Percentiles rank a stretch among this genome's conserved stretches.
Evolutionary conservation across 192 early-diverging fungal genomes (phyloP).

Genomic region (Dissophora globulifera): DNA sequence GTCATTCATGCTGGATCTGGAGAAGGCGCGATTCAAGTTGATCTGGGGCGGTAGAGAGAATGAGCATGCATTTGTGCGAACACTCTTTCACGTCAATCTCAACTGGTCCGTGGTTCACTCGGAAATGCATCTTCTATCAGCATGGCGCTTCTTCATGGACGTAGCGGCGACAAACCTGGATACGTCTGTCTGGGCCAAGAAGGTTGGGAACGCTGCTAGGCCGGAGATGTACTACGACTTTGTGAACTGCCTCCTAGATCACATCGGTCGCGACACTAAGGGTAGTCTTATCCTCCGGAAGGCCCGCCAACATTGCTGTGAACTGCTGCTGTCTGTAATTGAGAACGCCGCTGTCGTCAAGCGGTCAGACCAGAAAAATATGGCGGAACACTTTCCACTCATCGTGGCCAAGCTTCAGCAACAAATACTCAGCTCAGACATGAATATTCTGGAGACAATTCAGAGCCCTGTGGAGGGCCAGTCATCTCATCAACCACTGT

Average conservation of each 20-base stretch:
- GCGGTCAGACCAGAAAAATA: conserved; percentile 46
- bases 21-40: conserved; percentile 26
- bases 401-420: conserved; percentile 39
- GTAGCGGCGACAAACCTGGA: conserved; percentile 25
- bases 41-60: conserved; percentile 19
- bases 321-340: conserved; percentile 38
- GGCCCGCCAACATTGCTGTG: conserved; percentile 39
- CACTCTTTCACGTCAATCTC: conserved; percentile 41
- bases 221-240: conserved; percentile 30
- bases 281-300: conserved; percentile 31
- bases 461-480: conserved; percentile 21
- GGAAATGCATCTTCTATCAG: conserved; percentile 31
- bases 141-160: conserved; percentile 52
- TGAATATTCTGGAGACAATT: conserved; percentile 24
- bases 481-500: conserved; percentile 16
- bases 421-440: conserved; percentile 28
- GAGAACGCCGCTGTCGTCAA: conserved; percentile 22
- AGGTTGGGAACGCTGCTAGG: conserved; percentile 5
- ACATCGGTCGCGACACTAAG: conserved; percentile 35
- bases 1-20: conserved; percentile 42
- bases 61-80: conserved; percentile 22
- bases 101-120: conserved; percentile 49
- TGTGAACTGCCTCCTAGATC: conserved; percentile 24
- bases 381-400: conserved; percentile 38
- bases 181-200: conserved; percentile 19